These are phyloP conservation scores for Quillaja saponaria DNA, from an alignment of 306 rosid genomes.

Conservation along the genomic window DNA sequence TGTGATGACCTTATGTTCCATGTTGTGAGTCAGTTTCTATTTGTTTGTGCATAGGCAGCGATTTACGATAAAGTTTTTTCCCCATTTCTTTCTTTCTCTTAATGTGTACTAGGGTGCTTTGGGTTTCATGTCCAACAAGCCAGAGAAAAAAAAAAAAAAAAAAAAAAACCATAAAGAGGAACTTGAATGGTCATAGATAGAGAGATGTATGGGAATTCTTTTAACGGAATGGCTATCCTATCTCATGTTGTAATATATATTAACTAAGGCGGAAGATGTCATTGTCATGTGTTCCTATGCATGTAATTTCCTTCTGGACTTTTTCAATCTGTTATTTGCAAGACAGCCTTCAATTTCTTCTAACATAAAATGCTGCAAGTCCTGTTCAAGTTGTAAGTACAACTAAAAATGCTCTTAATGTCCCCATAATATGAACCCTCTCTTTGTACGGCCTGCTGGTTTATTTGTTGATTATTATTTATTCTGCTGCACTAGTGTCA, in stretches of 20 bases:
- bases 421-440: too few relatives aligned
- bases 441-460: neutral
- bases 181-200: too few relatives aligned
- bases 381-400: too few relatives aligned
- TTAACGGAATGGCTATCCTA: neutral
- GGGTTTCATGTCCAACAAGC: neutral
- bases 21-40: neutral
- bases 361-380: too few relatives aligned
- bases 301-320: neutral
- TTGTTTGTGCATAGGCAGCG: neutral
- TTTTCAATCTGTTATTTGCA: too few relatives aligned
- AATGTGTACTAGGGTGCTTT: neutral
- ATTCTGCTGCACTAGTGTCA: neutral
- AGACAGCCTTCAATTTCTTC: too few relatives aligned
- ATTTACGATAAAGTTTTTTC: neutral
- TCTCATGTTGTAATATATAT: too few relatives aligned
- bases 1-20: neutral
- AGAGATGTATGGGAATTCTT: neutral
- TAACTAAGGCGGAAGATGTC: too few relatives aligned
- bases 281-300: neutral
- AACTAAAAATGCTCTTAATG: too few relatives aligned
- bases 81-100: neutral
- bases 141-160: too few relatives aligned
- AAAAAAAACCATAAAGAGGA: too few relatives aligned
- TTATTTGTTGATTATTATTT: neutral